A percentile compares a stretch with the other conserved stretches of the same genome.
Conservation (phyloP, 176 grass and related monocot genomes). For the Neostapfia colusana region DNA sequence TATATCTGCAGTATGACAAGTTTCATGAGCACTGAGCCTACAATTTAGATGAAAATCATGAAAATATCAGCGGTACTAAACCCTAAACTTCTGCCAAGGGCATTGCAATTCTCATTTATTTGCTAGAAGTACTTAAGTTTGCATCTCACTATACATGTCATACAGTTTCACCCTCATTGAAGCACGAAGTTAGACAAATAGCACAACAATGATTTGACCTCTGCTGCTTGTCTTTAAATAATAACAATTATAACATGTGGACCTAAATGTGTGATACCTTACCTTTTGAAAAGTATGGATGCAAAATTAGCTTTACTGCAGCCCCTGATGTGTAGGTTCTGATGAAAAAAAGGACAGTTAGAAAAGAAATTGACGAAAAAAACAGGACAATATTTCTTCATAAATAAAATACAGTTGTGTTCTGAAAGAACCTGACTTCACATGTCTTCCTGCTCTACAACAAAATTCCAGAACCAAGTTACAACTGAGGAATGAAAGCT, state of each 20-base stretch:
- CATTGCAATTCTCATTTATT: no score
- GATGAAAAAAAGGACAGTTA: neutral
- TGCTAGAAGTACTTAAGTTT: no score
- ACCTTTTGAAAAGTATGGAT: neutral
- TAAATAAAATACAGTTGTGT: slow-evolving; percentile 1
- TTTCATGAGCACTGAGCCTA: no score
- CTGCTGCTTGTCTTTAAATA: neutral
- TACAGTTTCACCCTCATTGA: neutral
- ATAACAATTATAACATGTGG: no score
- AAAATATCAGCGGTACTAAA: no score
- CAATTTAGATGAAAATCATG: no score
- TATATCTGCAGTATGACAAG: no score
- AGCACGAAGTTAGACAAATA: neutral
- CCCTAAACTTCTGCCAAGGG: no score
- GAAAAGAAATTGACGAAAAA: neutral
- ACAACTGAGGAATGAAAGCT: slow-evolving; percentile 17
- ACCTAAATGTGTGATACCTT: no score
- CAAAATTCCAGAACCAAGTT: slow-evolving; percentile 38
- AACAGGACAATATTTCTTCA: neutral
- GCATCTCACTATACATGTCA: no score
- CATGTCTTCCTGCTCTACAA: slow-evolving; percentile 1
- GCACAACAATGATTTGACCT: neutral
- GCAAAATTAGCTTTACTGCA: neutral
- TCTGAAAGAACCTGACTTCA: neutral
- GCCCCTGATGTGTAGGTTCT: neutral